These are phyloP conservation scores for Cercospora sojina DNA, from an alignment of 2,329 filamentous ascomycete species.

Conservation along the genomic window DNA sequence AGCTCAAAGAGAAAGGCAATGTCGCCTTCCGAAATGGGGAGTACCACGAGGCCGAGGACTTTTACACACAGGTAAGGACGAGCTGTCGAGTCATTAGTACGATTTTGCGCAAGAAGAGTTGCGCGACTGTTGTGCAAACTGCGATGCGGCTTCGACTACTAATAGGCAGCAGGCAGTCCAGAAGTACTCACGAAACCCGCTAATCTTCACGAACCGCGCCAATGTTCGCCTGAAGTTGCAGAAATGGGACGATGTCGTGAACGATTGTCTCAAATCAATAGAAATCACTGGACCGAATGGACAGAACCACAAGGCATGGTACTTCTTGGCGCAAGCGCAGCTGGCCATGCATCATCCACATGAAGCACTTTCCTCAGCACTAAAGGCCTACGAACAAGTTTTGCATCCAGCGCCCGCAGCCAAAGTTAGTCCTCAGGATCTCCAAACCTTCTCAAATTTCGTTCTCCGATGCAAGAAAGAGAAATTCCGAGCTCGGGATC, in stretches of 20 bases:
- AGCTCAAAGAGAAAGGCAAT: constrained; percentile 58
- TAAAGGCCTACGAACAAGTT: constrained; percentile 64
- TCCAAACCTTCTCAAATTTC: constrained; percentile 59
- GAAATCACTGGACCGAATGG: constrained; percentile 56
- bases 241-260: constrained; percentile 70
- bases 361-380: constrained; percentile 68
- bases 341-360: constrained; percentile 70
- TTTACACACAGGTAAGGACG: constrained; percentile 56
- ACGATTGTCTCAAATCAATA: constrained; percentile 75
- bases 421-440: constrained; percentile 40
- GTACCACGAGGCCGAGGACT: constrained; percentile 63
- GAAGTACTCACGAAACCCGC: constrained; percentile 71
- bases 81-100: background rate
- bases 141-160: background rate
- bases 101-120: background rate
- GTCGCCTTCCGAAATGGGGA: constrained; percentile 64
- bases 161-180: constrained; percentile 60
- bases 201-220: constrained; percentile 86
- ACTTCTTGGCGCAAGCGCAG: constrained; percentile 80
- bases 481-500: constrained; percentile 76
- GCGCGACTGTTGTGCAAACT: background rate
- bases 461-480: constrained; percentile 81
- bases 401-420: constrained; percentile 58
- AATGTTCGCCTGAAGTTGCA: constrained; percentile 75
- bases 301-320: constrained; percentile 66